These are phyloP conservation scores for Pneumocystis wakefieldiae DNA, from an alignment of 1,139 yeast species.

Conservation along the genomic window DNA sequence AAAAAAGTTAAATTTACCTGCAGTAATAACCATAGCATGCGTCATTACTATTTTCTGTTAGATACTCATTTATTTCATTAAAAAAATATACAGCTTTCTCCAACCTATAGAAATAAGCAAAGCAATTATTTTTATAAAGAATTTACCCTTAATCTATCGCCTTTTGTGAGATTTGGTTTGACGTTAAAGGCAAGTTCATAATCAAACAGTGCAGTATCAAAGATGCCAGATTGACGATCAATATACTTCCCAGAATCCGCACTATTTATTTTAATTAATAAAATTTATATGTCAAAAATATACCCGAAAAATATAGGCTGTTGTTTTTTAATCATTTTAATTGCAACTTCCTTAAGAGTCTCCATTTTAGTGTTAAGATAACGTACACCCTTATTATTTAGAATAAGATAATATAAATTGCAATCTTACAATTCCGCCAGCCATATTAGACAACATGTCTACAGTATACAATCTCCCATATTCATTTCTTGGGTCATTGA, in stretches of 20 bases:
- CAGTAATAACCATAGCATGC: constrained; percentile 56
- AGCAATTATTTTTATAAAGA: neutral
- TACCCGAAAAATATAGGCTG: constrained; percentile 57
- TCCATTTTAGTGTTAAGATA: constrained; percentile 42
- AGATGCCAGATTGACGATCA: constrained; percentile 35
- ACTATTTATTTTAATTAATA: neutral
- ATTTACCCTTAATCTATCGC: neutral
- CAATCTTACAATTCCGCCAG: constrained; percentile 37
- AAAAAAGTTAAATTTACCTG: constrained; percentile 15
- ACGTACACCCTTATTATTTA: constrained; percentile 26
- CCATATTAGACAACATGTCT: constrained; percentile 44
- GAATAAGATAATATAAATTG: neutral
- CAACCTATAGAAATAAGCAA: constrained; percentile 20
- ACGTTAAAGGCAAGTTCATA: constrained; percentile 40
- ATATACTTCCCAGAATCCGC: constrained; percentile 41
- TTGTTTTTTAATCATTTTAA: constrained; percentile 42
- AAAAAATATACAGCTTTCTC: constrained; percentile 35
- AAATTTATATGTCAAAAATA: constrained; percentile 17
- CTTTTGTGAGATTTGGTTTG: neutral
- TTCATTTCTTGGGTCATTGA: constrained; percentile 49
- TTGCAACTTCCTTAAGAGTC: constrained; percentile 40
- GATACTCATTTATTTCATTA: constrained; percentile 22
- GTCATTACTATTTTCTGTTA: constrained; percentile 49
- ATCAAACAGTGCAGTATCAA: constrained; percentile 43
- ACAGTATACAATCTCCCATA: constrained; percentile 44